A percentile compares a stretch with the other conserved stretches of the same genome.
Conservation (phyloP, 169 alveolate species). For the Eimeria falciformis region DNA sequence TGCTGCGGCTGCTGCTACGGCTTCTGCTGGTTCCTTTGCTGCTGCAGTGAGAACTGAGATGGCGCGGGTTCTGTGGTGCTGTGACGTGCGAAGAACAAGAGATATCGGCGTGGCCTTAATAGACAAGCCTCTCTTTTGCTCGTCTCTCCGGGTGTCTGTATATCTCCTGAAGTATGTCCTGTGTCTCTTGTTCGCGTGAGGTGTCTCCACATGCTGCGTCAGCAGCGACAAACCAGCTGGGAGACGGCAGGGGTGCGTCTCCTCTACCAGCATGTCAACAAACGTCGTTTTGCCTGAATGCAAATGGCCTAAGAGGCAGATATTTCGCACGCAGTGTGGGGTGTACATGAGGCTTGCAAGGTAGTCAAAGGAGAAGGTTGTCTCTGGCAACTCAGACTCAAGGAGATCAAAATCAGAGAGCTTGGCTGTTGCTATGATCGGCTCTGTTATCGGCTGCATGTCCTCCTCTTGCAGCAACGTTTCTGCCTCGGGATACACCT, state of each 20-base stretch:
- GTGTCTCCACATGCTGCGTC: conserved; percentile 71
- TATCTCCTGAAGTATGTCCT: conserved; percentile 83
- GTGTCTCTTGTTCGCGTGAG: conserved; percentile 70
- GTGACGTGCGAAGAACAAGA: conserved; percentile 92
- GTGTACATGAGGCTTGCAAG: conserved; percentile 93
- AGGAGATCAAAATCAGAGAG: conserved; percentile 90
- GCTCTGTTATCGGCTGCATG: conserved; percentile 98
- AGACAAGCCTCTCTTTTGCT: conserved; percentile 96
- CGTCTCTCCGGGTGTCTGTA: conserved; percentile 98
- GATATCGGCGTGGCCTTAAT: conserved; percentile 98
- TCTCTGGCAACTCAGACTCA: conserved; percentile 91
- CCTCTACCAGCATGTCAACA: conserved; percentile 96
- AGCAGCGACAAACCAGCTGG: background rate
- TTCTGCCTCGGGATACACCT: conserved; percentile 95
- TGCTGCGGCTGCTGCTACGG: conserved; percentile 4
- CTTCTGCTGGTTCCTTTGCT: conserved; percentile 69
- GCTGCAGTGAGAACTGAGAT: conserved; percentile 49
- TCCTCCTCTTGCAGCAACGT: conserved; percentile 96
- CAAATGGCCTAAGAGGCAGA: conserved; percentile 97
- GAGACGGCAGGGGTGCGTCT: conserved; percentile 87
- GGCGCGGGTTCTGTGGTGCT: conserved; percentile 84
- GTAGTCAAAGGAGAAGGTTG: conserved; percentile 95
- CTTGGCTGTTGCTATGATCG: conserved; percentile 97
- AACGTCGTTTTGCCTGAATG: conserved; percentile 99
- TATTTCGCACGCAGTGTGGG: conserved; percentile 95